Conservation (phyloP, 805 yeast species). For the Teunomyces barrocoloradensis region DNA sequence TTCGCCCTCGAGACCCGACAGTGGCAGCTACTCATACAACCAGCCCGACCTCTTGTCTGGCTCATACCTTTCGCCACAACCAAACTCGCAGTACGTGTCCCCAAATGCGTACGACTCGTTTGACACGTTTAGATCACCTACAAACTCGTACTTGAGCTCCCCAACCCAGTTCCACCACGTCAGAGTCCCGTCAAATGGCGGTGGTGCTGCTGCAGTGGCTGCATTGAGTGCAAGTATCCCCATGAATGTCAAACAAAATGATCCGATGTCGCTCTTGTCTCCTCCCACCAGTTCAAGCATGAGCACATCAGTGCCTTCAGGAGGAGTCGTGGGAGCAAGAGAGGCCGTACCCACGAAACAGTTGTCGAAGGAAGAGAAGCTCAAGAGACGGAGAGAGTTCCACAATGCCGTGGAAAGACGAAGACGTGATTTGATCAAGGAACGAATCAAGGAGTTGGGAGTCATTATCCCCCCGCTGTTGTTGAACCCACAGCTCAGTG, state of each 20-base stretch:
- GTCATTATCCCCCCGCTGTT: constrained; percentile 75
- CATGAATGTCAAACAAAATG: constrained; percentile 8
- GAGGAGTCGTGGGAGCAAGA: constrained; percentile 1
- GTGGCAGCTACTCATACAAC: constrained; percentile 24
- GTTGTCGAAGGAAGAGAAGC: constrained; percentile 62
- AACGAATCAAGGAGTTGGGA: constrained; percentile 81
- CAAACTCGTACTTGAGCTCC: constrained; percentile 32
- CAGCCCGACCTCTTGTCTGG: constrained; percentile 23
- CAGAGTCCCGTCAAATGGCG: constrained; percentile 11
- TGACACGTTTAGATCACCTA: constrained; percentile 37
- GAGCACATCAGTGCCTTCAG: constrained; percentile 32
- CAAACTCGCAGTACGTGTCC: constrained; percentile 28
- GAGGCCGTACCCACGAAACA: constrained; percentile 29
- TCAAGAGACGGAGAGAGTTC: constrained; percentile 77
- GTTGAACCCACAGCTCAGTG: constrained; percentile 45
- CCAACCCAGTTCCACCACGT: constrained; percentile 29
- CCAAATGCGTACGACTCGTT: constrained; percentile 30
- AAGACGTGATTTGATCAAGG: constrained; percentile 87
- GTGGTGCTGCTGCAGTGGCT: not conserved
- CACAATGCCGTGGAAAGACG: constrained; percentile 95
- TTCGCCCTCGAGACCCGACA: constrained; percentile 35
- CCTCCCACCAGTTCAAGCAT: constrained; percentile 20
- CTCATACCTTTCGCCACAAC: constrained; percentile 35
- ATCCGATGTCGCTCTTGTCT: constrained; percentile 16
- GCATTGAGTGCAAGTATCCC: constrained; percentile 25